A percentile compares a stretch with the other conserved stretches of the same genome.
phyloP scores from a whole-genome alignment of 441 rosid species.

The Corymbia citriodora region DNA sequence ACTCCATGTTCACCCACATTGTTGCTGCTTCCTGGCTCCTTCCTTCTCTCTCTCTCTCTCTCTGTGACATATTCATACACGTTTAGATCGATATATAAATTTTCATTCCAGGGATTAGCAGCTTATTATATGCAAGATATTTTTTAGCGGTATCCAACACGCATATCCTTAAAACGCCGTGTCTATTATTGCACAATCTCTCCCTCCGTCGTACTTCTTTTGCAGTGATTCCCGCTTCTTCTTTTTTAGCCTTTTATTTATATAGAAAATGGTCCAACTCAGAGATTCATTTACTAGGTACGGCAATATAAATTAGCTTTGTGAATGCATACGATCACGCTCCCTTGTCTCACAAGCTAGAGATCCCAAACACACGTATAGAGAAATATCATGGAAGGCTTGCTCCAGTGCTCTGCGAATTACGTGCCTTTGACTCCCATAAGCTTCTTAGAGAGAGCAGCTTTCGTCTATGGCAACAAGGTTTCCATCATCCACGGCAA shows the following conservation, averaged over 20 bases:
- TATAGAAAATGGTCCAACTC: not conserved
- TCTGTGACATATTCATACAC: too few species aligned
- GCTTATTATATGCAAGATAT: not conserved
- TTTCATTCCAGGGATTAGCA: not conserved
- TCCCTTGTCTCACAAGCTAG: not conserved
- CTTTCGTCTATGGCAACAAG: constrained; percentile 21
- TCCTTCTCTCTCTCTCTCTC: not conserved
- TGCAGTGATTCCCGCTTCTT: not conserved
- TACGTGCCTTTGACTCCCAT: constrained; percentile 31
- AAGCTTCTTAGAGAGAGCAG: constrained; percentile 37
- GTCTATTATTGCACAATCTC: not conserved
- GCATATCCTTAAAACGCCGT: not conserved
- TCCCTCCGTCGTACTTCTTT: too few species aligned
- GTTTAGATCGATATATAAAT: not conserved
- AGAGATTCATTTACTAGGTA: not conserved
- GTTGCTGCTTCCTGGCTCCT: not conserved
- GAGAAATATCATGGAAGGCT: not conserved
- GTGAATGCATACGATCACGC: not conserved
- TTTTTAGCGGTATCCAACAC: not conserved
- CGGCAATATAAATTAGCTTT: not conserved
- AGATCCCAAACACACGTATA: not conserved
- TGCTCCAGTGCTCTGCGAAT: constrained; percentile 23
- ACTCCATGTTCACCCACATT: not conserved
- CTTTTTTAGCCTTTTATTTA: not conserved
- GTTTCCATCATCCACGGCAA: constrained; percentile 27